A percentile compares a stretch with the other conserved stretches of the same genome.
These are phyloP conservation scores for Colletotrichum sp. DNA, from an alignment of 2,329 filamentous ascomycete genomes.

Conservation along the genomic window DNA sequence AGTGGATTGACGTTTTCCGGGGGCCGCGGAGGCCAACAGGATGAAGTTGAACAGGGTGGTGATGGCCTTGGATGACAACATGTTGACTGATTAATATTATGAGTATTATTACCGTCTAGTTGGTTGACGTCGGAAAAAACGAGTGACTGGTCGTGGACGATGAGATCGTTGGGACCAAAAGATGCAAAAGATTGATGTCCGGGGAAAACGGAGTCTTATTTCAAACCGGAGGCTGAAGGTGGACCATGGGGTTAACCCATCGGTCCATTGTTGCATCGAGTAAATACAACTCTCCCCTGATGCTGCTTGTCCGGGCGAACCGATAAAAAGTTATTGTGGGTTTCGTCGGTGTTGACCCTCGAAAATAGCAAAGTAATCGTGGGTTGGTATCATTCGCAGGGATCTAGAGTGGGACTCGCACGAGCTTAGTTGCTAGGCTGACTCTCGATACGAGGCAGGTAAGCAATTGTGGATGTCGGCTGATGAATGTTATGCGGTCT, in stretches of 20 bases:
- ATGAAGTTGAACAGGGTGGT: constrained; percentile 10
- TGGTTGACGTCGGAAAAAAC: not conserved
- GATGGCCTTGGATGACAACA: constrained; percentile 5
- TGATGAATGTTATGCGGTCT: not conserved
- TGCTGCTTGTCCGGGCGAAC: not conserved
- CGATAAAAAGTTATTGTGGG: not conserved
- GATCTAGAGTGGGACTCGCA: not conserved
- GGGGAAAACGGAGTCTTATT: constrained; percentile 2
- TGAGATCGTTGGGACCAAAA: not conserved
- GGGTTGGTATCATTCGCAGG: not conserved
- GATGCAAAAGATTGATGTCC: not conserved
- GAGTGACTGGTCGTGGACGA: not conserved
- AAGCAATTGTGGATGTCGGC: not conserved
- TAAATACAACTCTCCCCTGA: not conserved
- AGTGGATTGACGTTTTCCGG: constrained; percentile 13
- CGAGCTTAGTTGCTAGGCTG: constrained; percentile 1
- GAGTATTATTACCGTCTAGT: not conserved
- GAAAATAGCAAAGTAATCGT: not conserved
- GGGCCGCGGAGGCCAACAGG: constrained; percentile 16
- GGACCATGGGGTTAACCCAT: not conserved
- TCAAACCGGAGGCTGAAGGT: not conserved
- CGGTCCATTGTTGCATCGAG: constrained; percentile 6
- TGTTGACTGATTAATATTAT: constrained; percentile 12
- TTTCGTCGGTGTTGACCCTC: not conserved
- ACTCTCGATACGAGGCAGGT: constrained; percentile 2